phyloP scores from a whole-genome alignment of 495 filamentous ascomycete genomes.

The Aspergillus kassunensis region DNA sequence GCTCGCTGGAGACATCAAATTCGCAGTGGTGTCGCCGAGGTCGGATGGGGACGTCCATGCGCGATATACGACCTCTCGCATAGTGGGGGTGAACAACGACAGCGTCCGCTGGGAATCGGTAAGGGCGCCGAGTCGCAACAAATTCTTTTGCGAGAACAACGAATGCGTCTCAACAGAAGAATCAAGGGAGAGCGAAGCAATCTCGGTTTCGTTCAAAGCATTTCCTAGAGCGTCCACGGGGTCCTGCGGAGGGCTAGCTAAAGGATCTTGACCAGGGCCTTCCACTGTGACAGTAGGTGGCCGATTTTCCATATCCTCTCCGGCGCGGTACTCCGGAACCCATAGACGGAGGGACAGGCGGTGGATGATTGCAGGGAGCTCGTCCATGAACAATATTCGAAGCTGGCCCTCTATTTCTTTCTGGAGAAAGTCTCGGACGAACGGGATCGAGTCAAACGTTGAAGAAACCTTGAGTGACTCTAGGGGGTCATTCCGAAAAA shows the following conservation, averaged over 20 bases:
- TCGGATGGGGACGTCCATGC: constrained; percentile 87
- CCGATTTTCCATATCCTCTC: constrained; percentile 45
- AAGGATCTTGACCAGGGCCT: constrained; percentile 63
- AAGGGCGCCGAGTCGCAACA: constrained; percentile 70
- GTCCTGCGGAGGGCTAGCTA: constrained; percentile 74
- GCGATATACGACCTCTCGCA: constrained; percentile 80
- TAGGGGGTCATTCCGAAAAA: constrained; percentile 96
- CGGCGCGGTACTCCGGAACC: constrained; percentile 78
- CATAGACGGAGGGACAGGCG: constrained; percentile 83
- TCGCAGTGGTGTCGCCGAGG: constrained; percentile 54
- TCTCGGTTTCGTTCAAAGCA: constrained; percentile 65
- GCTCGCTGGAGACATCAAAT: constrained; percentile 51
- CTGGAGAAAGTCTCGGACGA: constrained; percentile 94
- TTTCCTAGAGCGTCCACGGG: constrained; percentile 74
- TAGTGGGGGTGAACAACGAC: constrained; percentile 78
- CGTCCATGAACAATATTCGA: constrained; percentile 91
- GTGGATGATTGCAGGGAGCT: constrained; percentile 93
- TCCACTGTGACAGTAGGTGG: constrained; percentile 29
- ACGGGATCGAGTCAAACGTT: constrained; percentile 97
- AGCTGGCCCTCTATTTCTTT: constrained; percentile 95
- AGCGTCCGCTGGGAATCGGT: constrained; percentile 81
- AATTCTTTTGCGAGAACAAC: constrained; percentile 86
- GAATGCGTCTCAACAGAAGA: constrained; percentile 72
- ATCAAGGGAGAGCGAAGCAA: constrained; percentile 71
- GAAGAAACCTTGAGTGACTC: constrained; percentile 98